Evolutionary conservation across 2,329 filamentous ascomycete species (phyloP).

Genomic region (Diaporthe aspalathi): DNA sequence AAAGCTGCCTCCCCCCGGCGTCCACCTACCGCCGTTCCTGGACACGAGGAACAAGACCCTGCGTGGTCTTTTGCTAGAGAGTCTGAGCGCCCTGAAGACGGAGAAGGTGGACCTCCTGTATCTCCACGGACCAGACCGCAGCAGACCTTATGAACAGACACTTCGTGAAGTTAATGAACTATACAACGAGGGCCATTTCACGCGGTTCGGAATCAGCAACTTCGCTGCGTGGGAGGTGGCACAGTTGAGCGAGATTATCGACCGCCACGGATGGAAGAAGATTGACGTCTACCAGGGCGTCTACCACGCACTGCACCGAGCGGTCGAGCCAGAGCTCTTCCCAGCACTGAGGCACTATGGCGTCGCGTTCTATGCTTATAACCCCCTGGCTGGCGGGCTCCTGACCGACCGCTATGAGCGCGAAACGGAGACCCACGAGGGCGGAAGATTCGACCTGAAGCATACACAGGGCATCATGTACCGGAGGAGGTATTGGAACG

Average conservation of each 20-base stretch:
- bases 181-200: slow-evolving; percentile 57
- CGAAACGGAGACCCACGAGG: slow-evolving; percentile 46
- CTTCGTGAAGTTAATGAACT: slow-evolving; percentile 59
- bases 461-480: slow-evolving; percentile 56
- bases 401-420: slow-evolving; percentile 54
- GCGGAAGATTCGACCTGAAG: slow-evolving; percentile 53
- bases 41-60: slow-evolving; percentile 46
- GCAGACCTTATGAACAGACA: slow-evolving; percentile 57
- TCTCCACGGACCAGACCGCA: slow-evolving; percentile 62
- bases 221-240: slow-evolving; percentile 59
- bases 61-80: slow-evolving; percentile 48
- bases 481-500: slow-evolving; percentile 72
- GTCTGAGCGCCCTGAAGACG: slow-evolving; percentile 52
- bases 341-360: slow-evolving; percentile 55
- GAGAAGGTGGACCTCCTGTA: slow-evolving; percentile 60
- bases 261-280: slow-evolving; percentile 52
- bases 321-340: slow-evolving; percentile 55
- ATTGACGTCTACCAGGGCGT: slow-evolving; percentile 60
- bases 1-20: slow-evolving; percentile 51
- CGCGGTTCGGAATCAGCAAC: slow-evolving; percentile 58
- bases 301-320: slow-evolving; percentile 43
- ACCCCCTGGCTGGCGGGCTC: slow-evolving; percentile 58
- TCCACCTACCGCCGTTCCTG: slow-evolving; percentile 39
- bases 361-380: slow-evolving; percentile 54
- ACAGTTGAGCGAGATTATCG: slow-evolving; percentile 58